Base-by-base conservation (phyloP, 108 stramenopile genomes). In the Cafeteria roenbergensis region DNA sequence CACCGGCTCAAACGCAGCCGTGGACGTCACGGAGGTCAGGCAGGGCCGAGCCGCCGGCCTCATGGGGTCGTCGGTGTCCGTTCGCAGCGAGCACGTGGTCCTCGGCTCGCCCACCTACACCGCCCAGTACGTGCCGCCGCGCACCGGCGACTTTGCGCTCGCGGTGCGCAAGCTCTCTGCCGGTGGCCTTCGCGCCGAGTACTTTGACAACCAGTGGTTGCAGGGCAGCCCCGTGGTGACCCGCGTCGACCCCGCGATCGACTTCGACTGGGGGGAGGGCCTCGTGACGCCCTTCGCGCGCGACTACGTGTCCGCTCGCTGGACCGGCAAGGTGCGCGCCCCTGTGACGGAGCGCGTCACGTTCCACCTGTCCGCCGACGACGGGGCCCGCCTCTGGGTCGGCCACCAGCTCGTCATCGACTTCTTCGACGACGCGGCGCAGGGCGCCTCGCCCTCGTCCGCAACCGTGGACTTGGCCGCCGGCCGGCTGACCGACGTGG, bases 181-280 rank as follows among this genome's bases (percentile, higher is more conserved):
- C 22, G 89, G 89, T 21, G 89, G 89, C n/a, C 68, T 90, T 36
- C 59, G 56, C 33, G 87, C 75, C 0, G 66, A 66, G 29, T 90
- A 87, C 66, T 90, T 80, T 68, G 87, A 90, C 64, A 88, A 88
- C 65, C 85, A 85, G 67, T 90, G 87, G 86, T 71, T 90, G 1
- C 61, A 75, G 17, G 89, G 80, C 1, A 58, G 75, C 29, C 83
- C 89, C 20, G 76, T 70, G 17, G 60, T 86, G n/a, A 68, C 82
- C 51, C 65, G 85, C 28, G 66, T 86, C n/a, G 87, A 90, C 57
- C 51, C 82, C 12, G 64, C 65, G 25, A 63, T 85, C 48, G 71
- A 78, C 59, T 84, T 84, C 59, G 56, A 80, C 57, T 82, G 77
- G 79, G 85, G 82, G 22, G 75, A 81, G 1, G 86, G 85, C 29